A percentile compares a stretch with the other conserved stretches of the same genome.
Conservation (phyloP, 2,329 filamentous ascomycete species). For the Penicillium concentricum region DNA sequence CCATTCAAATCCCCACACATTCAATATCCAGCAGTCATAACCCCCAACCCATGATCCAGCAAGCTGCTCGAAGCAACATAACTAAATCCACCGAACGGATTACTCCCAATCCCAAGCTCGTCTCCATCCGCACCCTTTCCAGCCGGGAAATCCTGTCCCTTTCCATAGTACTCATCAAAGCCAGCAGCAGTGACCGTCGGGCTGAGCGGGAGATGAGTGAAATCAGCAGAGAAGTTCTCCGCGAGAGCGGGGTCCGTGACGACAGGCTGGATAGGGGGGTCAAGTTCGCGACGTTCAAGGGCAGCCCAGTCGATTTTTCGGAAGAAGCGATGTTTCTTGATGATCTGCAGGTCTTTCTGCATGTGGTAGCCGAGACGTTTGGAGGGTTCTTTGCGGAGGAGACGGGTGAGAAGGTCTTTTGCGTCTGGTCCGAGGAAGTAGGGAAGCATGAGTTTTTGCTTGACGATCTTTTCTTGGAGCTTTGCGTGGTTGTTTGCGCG, state of each 20-base stretch:
- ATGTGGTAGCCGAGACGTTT: conserved; percentile 87
- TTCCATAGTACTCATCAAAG: conserved; percentile 30
- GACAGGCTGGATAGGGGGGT: conserved; percentile 85
- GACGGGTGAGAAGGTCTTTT: conserved; percentile 86
- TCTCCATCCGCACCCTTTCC: conserved; percentile 3
- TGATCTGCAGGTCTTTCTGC: conserved; percentile 78
- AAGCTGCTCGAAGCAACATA: conserved; percentile 50
- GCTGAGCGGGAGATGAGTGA: conserved; percentile 80
- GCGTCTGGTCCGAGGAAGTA: conserved; percentile 90
- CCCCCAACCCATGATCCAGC: conserved; percentile 41
- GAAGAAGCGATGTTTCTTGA: conserved; percentile 96
- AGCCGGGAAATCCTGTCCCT: conserved; percentile 19
- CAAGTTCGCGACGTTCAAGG: conserved; percentile 75
- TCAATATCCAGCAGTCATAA: conserved; percentile 28
- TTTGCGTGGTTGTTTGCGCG: conserved; percentile 87
- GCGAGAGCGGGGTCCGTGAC: conserved; percentile 94
- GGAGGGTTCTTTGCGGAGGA: conserved; percentile 86
- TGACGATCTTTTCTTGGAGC: conserved; percentile 92
- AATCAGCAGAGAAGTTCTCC: conserved; percentile 94
- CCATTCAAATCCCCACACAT: neutral
- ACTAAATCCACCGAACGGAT: conserved; percentile 51
- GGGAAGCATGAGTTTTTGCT: conserved; percentile 82
- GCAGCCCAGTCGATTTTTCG: conserved; percentile 93
- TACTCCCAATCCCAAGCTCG: conserved; percentile 28
- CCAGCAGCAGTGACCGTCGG: conserved; percentile 55